Base-by-base conservation (phyloP, 2,329 filamentous ascomycete genomes). In the Botrytis porri region DNA sequence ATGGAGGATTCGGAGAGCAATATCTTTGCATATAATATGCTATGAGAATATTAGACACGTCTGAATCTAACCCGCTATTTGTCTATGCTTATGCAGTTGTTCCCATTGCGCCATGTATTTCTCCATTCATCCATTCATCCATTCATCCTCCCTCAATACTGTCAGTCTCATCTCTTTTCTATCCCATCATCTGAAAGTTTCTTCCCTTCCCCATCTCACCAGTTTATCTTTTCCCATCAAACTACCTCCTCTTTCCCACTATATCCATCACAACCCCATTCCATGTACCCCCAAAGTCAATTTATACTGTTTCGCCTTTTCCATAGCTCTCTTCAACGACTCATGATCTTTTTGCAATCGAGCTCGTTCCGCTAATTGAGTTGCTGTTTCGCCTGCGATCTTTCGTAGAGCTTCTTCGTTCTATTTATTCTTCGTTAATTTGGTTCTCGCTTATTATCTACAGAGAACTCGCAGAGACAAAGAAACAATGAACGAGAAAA, bases 221-320 rank as follows among this genome's bases (percentile, higher is more conserved):
- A 5, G 25, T 25, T 0, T 14, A n/a, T n/a, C 12, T 1, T 1
- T n/a, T 0, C 51, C 6, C 51, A 18, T 4, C 29, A 12, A 29
- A 29, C 0, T 0, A 0, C 12, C 3, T 1, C 2, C 12, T 8
- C 14, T 14, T 3, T 3, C 18, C 9, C n/a, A 35, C 54, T 48
- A 1, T 2, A 3, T n/a, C 48, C 1, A 51, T 48, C 51, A 57
- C n/a, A 57, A 9, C 14, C 45, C 63, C 32, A 39, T 22, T 1
- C 41, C 64, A 4, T 67, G 35, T 18, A 14, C 35, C 4, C 45
- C 64, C 48, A 67, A 4, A 22, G 45, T 22, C 25, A 66, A 37
- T 1, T 29, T 48, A 59, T 71, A 66, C 35, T 32, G 25, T 14
- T 39, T 71, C 45, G 70, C 70, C 61, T 57, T 66, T 2, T 43